Conservation (phyloP, 768 basidiomycete genomes). For the Hebeloma cylindrosporum region DNA sequence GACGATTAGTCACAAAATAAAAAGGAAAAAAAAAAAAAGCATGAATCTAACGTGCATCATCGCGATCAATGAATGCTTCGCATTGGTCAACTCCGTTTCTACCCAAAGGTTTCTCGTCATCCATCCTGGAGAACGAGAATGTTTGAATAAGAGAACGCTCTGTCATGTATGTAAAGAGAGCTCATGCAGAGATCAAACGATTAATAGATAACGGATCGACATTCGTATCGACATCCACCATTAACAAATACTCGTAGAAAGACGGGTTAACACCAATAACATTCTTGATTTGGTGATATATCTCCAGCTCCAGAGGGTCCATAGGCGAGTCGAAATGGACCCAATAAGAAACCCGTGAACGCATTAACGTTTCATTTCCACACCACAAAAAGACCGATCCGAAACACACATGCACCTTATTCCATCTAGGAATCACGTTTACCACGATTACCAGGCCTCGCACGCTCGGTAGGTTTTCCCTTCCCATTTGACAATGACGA, state of each 20-base stretch:
- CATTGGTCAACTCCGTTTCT: constrained; percentile 89
- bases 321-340: constrained; percentile 97
- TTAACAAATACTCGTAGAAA: constrained; percentile 96
- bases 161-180: constrained; percentile 20
- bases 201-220: constrained; percentile 88
- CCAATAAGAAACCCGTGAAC: constrained; percentile 40
- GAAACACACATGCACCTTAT: constrained; percentile 64
- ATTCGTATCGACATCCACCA: constrained; percentile 92
- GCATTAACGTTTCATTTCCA: background rate
- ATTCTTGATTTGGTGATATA: constrained; percentile 99
- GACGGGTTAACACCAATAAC: constrained; percentile 99
- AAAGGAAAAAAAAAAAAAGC: background rate
- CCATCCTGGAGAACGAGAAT: constrained; percentile 62
- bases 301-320: constrained; percentile 96
- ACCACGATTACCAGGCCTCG: constrained; percentile 93
- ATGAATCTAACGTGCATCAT: constrained; percentile 82
- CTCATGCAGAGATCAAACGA: constrained; percentile 89
- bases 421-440: constrained; percentile 99
- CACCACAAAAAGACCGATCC: too few relatives aligned
- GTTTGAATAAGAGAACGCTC: constrained; percentile 2
- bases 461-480: constrained; percentile 92
- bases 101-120: constrained; percentile 96
- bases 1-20: background rate
- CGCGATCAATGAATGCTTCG: constrained; percentile 92
- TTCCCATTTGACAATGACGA: constrained; percentile 92